Evolutionary conservation across 2,329 filamentous ascomycete genomes (phyloP).

Genomic region (Exophiala aquamarina): DNA sequence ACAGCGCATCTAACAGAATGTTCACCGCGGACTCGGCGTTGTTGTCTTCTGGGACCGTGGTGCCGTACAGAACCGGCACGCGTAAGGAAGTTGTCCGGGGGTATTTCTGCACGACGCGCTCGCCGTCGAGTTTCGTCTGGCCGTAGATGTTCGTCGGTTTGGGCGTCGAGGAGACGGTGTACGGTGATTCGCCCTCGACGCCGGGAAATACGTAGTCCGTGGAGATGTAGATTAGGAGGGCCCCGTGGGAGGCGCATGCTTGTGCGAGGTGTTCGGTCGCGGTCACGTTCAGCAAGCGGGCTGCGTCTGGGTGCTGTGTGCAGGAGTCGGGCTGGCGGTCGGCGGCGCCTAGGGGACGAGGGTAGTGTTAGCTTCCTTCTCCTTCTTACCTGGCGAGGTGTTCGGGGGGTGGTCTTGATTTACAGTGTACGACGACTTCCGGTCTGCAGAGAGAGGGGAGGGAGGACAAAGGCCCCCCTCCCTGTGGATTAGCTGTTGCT

Average conservation of each 20-base stretch:
- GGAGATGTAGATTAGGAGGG: slow-evolving; percentile 62
- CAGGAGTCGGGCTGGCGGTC: slow-evolving; percentile 87
- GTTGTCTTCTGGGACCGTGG: slow-evolving; percentile 57
- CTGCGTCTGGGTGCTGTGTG: slow-evolving; percentile 73
- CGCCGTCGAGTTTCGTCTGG: slow-evolving; percentile 70
- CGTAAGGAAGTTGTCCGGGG: slow-evolving; percentile 66
- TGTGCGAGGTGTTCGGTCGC: slow-evolving; percentile 67
- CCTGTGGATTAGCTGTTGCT: neutral
- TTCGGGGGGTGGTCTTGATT: slow-evolving; percentile 33
- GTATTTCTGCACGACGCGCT: slow-evolving; percentile 65
- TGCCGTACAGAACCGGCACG: slow-evolving; percentile 81
- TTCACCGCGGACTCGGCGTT: slow-evolving; percentile 80
- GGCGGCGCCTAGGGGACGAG: slow-evolving; percentile 64
- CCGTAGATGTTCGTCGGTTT: slow-evolving; percentile 78
- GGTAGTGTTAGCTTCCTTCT: neutral
- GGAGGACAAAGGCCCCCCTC: no score
- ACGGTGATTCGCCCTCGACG: slow-evolving; percentile 79
- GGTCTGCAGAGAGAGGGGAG: slow-evolving; percentile 52
- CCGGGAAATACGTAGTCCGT: slow-evolving; percentile 79
- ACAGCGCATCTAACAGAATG: slow-evolving; percentile 71
- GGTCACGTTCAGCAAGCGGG: slow-evolving; percentile 70
- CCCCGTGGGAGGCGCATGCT: slow-evolving; percentile 58
- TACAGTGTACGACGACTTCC: slow-evolving; percentile 78
- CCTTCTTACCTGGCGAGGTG: slow-evolving; percentile 1
- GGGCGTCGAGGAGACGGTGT: slow-evolving; percentile 63